phyloP scores from a whole-genome alignment of 306 rosid species.

The Sophora flavescens region DNA sequence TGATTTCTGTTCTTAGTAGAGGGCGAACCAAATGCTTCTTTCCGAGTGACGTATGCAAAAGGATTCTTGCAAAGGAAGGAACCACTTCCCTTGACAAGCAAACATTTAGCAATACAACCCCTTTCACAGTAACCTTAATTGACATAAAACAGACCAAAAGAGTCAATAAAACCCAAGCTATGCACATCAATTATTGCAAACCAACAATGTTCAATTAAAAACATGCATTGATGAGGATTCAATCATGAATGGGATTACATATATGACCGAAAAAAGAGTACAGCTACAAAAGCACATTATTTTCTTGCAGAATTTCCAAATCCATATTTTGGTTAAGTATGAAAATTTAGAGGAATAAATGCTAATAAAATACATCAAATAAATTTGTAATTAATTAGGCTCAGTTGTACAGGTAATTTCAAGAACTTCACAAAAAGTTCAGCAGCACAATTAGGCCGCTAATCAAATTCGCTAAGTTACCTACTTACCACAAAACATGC shows the following conservation, averaged over 20 bases:
- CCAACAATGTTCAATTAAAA: constrained; percentile 15
- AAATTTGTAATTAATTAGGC: constrained; percentile 20
- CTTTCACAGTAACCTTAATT: constrained; percentile 75
- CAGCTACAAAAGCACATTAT: background rate
- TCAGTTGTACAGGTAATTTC: constrained; percentile 19
- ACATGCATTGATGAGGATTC: constrained; percentile 14
- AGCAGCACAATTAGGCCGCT: constrained; percentile 11
- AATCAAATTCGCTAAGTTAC: constrained; percentile 28
- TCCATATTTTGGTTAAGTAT: background rate
- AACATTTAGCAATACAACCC: constrained; percentile 79
- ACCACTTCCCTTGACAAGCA: constrained; percentile 90
- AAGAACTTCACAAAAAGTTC: constrained; percentile 1
- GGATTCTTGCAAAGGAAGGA: constrained; percentile 94
- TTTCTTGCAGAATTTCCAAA: constrained; percentile 22
- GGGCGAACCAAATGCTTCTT: constrained; percentile 95
- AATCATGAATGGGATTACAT: background rate
- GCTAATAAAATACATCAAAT: background rate
- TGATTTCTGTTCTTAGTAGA: constrained; percentile 81
- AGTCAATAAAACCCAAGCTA: background rate
- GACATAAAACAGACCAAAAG: constrained; percentile 9
- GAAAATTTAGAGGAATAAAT: too few species aligned
- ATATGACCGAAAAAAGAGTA: background rate
- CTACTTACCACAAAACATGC: constrained; percentile 12
- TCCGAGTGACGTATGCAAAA: constrained; percentile 88
- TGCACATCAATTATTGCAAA: background rate